Conservation (phyloP, 192 early-diverging fungal species). For the Endogone sp. region DNA sequence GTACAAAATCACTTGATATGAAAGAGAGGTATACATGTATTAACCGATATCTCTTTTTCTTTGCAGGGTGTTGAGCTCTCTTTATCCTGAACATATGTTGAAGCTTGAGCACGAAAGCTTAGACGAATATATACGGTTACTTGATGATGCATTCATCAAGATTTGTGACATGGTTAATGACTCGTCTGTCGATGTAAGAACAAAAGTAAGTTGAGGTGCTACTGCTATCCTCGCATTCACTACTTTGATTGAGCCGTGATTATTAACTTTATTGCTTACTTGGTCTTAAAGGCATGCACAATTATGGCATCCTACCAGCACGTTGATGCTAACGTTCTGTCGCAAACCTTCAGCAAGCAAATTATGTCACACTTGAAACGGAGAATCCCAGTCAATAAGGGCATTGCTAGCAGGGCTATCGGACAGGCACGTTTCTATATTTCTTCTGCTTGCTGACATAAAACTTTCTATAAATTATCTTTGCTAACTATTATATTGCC, state of each 20-base stretch:
- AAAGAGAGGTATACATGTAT: too few species aligned
- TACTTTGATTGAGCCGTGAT: too few species aligned
- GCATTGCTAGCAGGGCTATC: background rate
- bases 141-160: conserved; percentile 74
- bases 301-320: conserved; percentile 60
- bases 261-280: conserved; percentile 8
- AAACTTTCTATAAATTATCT: conserved; percentile 1
- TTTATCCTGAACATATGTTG: conserved; percentile 25
- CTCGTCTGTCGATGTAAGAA: conserved; percentile 59
- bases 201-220: conserved; percentile 38
- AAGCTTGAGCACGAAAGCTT: conserved; percentile 20
- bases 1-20: background rate
- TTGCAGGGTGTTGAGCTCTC: conserved; percentile 17
- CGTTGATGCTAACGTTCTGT: conserved; percentile 54
- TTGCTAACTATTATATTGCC: background rate
- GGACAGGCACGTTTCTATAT: conserved; percentile 2
- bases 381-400: conserved; percentile 23
- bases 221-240: too few species aligned
- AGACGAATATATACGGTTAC: conserved; percentile 21
- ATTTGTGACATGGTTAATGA: conserved; percentile 85
- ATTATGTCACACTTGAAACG: conserved; percentile 65
- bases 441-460: conserved; percentile 14
- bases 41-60: too few species aligned
- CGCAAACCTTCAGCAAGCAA: conserved; percentile 77
- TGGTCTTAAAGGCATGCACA: conserved; percentile 47